These are phyloP conservation scores for Phytophthora macrochlamydospora DNA, from an alignment of 352 stramenopile species.

Conservation along the genomic window DNA sequence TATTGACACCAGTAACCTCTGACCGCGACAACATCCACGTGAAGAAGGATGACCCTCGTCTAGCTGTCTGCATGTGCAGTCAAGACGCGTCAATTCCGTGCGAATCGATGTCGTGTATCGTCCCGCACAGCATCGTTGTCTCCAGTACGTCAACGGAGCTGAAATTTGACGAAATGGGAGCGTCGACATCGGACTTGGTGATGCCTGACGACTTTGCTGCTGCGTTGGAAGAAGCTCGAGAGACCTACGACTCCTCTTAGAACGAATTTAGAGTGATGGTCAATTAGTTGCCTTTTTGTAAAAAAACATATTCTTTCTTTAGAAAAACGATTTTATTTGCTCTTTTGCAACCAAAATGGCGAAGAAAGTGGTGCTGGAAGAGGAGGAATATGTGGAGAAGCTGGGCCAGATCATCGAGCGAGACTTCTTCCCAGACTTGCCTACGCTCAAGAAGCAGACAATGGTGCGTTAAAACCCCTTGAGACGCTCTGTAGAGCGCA, in stretches of 20 bases:
- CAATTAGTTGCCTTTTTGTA: conserved; percentile 2
- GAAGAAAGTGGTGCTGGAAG: conserved; percentile 69
- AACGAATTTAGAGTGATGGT: conserved; percentile 22
- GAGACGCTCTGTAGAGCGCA: not conserved
- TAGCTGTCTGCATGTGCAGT: conserved; percentile 50
- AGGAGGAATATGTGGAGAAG: conserved; percentile 79
- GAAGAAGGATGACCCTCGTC: conserved; percentile 38
- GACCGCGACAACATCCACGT: conserved; percentile 30
- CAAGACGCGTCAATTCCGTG: conserved; percentile 39
- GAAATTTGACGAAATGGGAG: conserved; percentile 29
- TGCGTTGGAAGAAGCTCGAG: conserved; percentile 41
- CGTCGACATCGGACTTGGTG: conserved; percentile 22
- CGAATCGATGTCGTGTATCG: conserved; percentile 54
- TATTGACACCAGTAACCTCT: conserved; percentile 28
- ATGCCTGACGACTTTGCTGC: conserved; percentile 43
- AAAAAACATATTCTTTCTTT: not conserved
- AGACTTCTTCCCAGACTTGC: conserved; percentile 86
- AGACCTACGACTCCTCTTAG: conserved; percentile 35
- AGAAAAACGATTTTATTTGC: not conserved
- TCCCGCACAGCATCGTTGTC: conserved; percentile 63
- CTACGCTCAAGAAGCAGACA: conserved; percentile 57
- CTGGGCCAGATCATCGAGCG: conserved; percentile 86
- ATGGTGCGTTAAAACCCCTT: conserved; percentile 31
- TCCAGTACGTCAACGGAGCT: conserved; percentile 29
- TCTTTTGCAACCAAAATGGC: conserved; percentile 15